Base-by-base conservation (phyloP, 768 basidiomycete species). In the Cystofilobasidium ferigula region DNA sequence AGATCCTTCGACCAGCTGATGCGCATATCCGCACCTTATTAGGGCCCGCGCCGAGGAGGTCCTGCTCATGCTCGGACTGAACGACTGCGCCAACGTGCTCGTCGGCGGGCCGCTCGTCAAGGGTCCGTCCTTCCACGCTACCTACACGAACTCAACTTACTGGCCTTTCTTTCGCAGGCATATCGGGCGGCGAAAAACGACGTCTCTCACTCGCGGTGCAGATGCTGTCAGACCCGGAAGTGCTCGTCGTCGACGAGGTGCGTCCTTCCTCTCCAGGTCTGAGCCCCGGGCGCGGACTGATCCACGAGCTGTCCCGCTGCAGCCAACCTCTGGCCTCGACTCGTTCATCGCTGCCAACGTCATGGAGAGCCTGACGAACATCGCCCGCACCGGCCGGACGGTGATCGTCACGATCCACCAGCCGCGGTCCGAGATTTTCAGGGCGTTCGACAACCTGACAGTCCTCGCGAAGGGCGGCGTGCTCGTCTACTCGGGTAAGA, bases 171-270 rank as follows among this genome's bases (percentile, higher is more conserved):
- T 63, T 74, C 42, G 75, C 79, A 70, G 80, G 80, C 1, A 81
- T 81, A 40, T 76, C 75, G 13, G 81, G 81, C 7, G 81, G 81
- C n/a, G 80, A 81, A 69, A 81, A 81, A 71, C 71, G 80, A 1
- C 73, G 80, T 35, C 71, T 81, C 12, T 79, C 78, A 28, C 70
- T 81, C 24, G 81, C 79, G 0, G 77, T 80, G 0, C 76, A 81
- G 70, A 78, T 75, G 71, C 75, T 78, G 47, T 73, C 72, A 68
- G 78, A 78, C 61, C 78, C 78, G 1, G 71, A 75, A 18, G 75
- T 79, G 13, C 69, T 80, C 22, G 69, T 79, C 20, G 77, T 77
- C 0, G 79, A 78, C 68, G 72, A 74, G 66, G 54, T 36, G 10
- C 38, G 38, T 12, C 22, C 1, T 24, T 14, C 28, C n/a, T 53